Evolutionary conservation across 169 alveolate species (phyloP).

Genomic region (Babesia ovata): DNA sequence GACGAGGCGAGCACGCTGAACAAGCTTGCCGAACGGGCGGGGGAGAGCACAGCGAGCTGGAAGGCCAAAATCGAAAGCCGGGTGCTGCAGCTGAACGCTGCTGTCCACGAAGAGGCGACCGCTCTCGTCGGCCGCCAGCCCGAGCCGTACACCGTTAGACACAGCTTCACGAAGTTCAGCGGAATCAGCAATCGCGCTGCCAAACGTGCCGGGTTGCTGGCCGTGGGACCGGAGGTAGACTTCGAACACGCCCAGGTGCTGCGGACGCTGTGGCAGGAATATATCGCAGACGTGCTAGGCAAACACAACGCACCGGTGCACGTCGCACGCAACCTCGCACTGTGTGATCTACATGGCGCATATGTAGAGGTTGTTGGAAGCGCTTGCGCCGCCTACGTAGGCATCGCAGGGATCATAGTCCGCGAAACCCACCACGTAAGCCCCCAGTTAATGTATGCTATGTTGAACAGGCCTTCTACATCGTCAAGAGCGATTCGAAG

Average conservation of each 20-base stretch:
- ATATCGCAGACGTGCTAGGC: constrained; percentile 49
- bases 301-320: constrained; percentile 19
- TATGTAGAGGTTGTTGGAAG: constrained; percentile 26
- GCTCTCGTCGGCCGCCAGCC: constrained; percentile 16
- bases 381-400: constrained; percentile 61
- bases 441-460: not conserved
- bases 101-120: constrained; percentile 38
- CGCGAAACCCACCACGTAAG: constrained; percentile 64
- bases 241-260: constrained; percentile 46
- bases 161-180: constrained; percentile 45
- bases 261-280: constrained; percentile 53
- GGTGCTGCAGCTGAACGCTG: constrained; percentile 51
- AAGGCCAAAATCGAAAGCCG: constrained; percentile 44
- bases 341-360: constrained; percentile 67
- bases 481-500: constrained; percentile 29
- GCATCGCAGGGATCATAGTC: constrained; percentile 49
- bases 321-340: constrained; percentile 41
- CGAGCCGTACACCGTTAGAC: constrained; percentile 23
- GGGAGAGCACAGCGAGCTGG: constrained; percentile 46
- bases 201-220: constrained; percentile 44
- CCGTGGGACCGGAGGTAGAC: constrained; percentile 1
- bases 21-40: constrained; percentile 44
- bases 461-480: constrained; percentile 36
- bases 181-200: constrained; percentile 50
- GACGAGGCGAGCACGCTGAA: constrained; percentile 9